Evolutionary conservation across 345 rosid species (phyloP).

Genomic region (Eucalyptus virginea): DNA sequence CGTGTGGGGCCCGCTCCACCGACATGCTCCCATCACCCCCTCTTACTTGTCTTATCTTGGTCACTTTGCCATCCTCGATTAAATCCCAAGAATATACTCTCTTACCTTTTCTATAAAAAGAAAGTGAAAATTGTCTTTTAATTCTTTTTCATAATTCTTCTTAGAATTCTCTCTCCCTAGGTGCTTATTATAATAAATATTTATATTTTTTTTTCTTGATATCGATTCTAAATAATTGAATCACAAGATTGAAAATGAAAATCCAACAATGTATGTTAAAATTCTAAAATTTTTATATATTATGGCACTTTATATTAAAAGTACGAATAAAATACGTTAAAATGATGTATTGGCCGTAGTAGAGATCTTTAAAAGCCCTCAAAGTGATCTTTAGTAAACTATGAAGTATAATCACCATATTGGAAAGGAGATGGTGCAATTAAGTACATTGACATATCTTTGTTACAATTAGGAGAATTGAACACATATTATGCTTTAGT

Average conservation of each 20-base stretch:
- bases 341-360: neutral
- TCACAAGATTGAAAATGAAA: neutral
- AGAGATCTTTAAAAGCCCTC: neutral
- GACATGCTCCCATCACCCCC: neutral
- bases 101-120: neutral
- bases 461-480: neutral
- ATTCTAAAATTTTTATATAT: neutral
- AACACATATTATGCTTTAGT: neutral
- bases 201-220: neutral
- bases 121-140: neutral
- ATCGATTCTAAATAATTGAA: neutral
- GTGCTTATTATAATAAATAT: neutral
- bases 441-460: neutral
- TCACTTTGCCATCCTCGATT: neutral
- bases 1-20: neutral
- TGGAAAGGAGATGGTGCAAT: neutral
- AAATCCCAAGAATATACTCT: neutral
- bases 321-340: neutral
- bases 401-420: neutral
- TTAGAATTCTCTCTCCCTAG: neutral
- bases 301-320: neutral
- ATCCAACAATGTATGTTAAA: neutral
- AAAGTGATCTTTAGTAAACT: neutral
- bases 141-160: neutral
- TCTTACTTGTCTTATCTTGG: neutral